Evolutionary conservation across 495 filamentous ascomycete species (phyloP), one percentile per base, ranked within the genome.

Genomic region (Aspergillus cavernicola): DNA sequence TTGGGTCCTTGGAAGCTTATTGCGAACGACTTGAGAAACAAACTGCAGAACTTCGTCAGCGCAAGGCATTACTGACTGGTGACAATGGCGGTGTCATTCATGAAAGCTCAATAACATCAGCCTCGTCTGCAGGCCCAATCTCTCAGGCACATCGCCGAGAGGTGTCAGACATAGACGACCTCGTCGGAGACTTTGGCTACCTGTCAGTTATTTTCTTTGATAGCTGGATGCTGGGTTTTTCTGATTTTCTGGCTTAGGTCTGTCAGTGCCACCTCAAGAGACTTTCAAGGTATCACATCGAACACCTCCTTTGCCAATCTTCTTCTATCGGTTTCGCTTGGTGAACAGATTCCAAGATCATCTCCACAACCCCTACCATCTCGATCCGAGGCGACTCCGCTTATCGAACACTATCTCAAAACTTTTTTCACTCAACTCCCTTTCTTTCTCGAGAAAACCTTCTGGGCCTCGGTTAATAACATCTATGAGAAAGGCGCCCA

Each of bases 251-350:
- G 52, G 32, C 50, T 53, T 42, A 95, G 89, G 49, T 87, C 90
- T 6, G 85, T 97, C 60, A 95, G 93, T 73, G 89, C 92, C 23
- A 93, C 90, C 3, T 91, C 92, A 5, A 79, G 90, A 50, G 92
- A 96, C 67, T 97, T 95, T 60, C 85, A 92, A 65, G 88, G 89
- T 8, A 91, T 92, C 45, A 84, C 88, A 20, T 82, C 79, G 40
- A 85, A 83, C 56, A 90, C 93, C 75, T 92, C 89, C 6, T 96
- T 95, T 73, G 88, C 89, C 26, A 85, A 88, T 15, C 76, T 96
- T 38, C 81, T 93, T 45, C 70, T 96, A 47, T 85, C 86, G 33
- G 80, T 90, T 23, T 81, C 87, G 39, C 75, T 83, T 13, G 82
- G 84, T 59, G 84, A 88, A 48, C 69, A 75, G 12, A 68, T 89